phyloP scores from a whole-genome alignment of 2,329 filamentous ascomycete species.

The Monilinia fructigena region DNA sequence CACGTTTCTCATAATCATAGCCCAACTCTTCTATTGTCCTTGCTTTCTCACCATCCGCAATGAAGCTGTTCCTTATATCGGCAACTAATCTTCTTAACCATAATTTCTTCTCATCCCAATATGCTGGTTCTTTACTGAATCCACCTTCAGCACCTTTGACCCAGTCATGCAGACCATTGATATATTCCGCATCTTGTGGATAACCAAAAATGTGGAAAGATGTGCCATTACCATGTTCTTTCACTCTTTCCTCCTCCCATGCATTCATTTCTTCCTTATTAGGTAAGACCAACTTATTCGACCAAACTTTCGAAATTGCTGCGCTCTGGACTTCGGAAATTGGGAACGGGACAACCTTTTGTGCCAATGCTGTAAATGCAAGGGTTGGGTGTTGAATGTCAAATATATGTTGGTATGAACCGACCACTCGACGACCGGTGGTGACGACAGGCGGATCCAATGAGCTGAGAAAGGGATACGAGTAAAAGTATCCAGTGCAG shows the following conservation, averaged over 20 bases:
- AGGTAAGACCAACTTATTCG: conserved; percentile 67
- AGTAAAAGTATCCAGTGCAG: conserved; percentile 87
- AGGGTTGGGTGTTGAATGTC: conserved; percentile 74
- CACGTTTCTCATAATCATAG: conserved; percentile 49
- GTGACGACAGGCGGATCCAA: conserved; percentile 58
- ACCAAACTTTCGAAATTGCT: conserved; percentile 73
- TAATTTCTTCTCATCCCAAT: conserved; percentile 68
- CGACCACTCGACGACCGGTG: conserved; percentile 66
- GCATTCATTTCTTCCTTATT: conserved; percentile 59
- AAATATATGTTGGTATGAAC: conserved; percentile 78
- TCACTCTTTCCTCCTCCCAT: conserved; percentile 58
- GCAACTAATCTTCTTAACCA: conserved; percentile 71
- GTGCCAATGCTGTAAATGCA: conserved; percentile 71
- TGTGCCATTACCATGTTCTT: conserved; percentile 46
- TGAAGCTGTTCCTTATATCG: conserved; percentile 71
- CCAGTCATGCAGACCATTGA: conserved; percentile 68
- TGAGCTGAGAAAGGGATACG: conserved; percentile 67
- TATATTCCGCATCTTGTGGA: conserved; percentile 65
- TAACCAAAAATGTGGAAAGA: conserved; percentile 51
- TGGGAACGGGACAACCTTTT: conserved; percentile 86
- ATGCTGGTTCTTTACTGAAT: conserved; percentile 64
- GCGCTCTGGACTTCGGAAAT: conserved; percentile 77
- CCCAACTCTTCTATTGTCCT: conserved; percentile 70
- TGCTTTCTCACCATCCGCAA: conserved; percentile 61
- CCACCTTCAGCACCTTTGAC: conserved; percentile 49